Conservation (phyloP, 2,329 filamentous ascomycete genomes). For the Aspergillus sp. region DNA sequence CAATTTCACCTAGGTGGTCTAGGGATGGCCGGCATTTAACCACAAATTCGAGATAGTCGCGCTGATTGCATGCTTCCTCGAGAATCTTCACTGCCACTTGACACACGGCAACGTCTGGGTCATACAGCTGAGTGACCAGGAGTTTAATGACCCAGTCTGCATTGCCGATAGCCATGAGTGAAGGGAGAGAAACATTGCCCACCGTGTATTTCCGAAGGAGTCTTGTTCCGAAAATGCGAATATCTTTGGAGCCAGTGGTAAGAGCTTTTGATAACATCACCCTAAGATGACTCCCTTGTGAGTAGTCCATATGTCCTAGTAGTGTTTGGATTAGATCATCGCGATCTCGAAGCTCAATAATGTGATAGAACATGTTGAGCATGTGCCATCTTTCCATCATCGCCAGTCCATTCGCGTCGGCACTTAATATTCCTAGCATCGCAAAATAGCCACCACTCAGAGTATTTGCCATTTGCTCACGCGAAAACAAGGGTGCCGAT, state of each 20-base stretch:
- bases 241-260: slow-evolving; percentile 85
- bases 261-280: slow-evolving; percentile 92
- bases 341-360: slow-evolving; percentile 85
- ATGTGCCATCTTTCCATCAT: slow-evolving; percentile 97
- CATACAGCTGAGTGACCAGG: slow-evolving; percentile 97
- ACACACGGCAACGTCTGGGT: slow-evolving; percentile 95
- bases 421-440: slow-evolving; percentile 83
- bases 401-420: slow-evolving; percentile 75
- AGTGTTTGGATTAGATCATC: slow-evolving; percentile 89
- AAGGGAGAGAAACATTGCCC: slow-evolving; percentile 46
- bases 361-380: slow-evolving; percentile 99
- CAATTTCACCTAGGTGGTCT: slow-evolving; percentile 95
- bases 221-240: slow-evolving; percentile 86
- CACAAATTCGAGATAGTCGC: slow-evolving; percentile 87
- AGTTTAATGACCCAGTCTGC: slow-evolving; percentile 96
- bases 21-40: slow-evolving; percentile 93
- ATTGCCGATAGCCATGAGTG: slow-evolving; percentile 53
- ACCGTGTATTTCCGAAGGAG: slow-evolving; percentile 83
- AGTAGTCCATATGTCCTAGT: slow-evolving; percentile 89
- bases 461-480: slow-evolving; percentile 78
- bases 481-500: slow-evolving; percentile 83
- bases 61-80: slow-evolving; percentile 94
- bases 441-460: slow-evolving; percentile 92
- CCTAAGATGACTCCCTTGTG: slow-evolving; percentile 80
- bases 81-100: slow-evolving; percentile 95